Percentiles rank a stretch among this genome's conserved stretches.
Evolutionary conservation across 371 early-diverging fungal species (phyloP).

Genomic region (Mortierella sp.): DNA sequence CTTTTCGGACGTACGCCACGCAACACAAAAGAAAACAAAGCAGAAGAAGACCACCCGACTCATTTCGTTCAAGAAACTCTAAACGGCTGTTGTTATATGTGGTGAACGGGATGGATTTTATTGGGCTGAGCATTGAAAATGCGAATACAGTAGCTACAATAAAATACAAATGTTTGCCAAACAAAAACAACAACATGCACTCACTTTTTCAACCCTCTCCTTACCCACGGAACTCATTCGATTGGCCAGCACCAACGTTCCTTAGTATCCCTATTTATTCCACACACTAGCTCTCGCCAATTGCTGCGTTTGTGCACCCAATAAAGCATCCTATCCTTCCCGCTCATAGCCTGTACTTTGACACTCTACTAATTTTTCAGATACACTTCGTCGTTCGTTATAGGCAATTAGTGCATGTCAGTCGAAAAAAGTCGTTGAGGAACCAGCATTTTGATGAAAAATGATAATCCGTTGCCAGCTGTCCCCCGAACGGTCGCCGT

Average conservation of each 20-base stretch:
- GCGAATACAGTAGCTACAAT: too few species aligned
- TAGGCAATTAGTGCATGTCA: too few species aligned
- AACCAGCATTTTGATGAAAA: too few species aligned
- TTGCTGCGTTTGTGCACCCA: not conserved
- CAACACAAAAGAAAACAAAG: conserved; percentile 12
- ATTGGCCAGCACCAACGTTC: not conserved
- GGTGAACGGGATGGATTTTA: not conserved
- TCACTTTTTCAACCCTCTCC: not conserved
- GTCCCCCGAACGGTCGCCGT: too few species aligned
- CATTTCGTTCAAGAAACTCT: too few species aligned
- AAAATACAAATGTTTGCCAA: not conserved
- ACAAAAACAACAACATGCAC: too few species aligned
- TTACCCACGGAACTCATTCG: not conserved
- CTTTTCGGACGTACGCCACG: conserved; percentile 55
- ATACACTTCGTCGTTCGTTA: too few species aligned
- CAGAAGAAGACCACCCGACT: not conserved
- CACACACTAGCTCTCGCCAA: too few species aligned
- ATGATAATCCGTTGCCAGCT: too few species aligned
- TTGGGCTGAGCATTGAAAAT: not conserved
- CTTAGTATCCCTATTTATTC: not conserved
- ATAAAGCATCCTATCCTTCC: conserved; percentile 18
- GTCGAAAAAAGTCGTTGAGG: too few species aligned
- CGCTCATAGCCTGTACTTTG: not conserved
- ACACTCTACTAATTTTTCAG: too few species aligned
- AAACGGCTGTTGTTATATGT: not conserved